Evolutionary conservation across 2,329 filamentous ascomycete species (phyloP).

Genomic region (Scytalidium sp.): DNA sequence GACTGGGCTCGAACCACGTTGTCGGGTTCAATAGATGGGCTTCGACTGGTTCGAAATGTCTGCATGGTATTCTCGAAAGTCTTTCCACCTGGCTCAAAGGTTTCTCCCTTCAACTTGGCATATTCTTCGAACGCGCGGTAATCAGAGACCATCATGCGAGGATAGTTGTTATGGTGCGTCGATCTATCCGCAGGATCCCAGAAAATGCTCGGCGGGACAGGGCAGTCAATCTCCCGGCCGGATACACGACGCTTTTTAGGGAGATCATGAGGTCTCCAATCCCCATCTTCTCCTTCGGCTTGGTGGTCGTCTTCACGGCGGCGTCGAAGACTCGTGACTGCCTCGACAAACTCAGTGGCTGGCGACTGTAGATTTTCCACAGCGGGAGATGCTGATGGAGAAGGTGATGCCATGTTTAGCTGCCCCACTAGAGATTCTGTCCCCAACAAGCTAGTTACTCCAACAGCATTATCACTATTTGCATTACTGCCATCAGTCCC

Average conservation of each 20-base stretch:
- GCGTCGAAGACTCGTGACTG: slow-evolving; percentile 24
- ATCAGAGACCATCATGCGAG: slow-evolving; percentile 61
- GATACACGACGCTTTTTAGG: slow-evolving; percentile 46
- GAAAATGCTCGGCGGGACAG: slow-evolving; percentile 53
- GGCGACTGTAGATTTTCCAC: slow-evolving; percentile 3
- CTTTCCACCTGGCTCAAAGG: slow-evolving; percentile 52
- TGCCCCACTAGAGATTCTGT: slow-evolving; percentile 29
- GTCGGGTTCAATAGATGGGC: slow-evolving; percentile 19
- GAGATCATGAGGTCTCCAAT: slow-evolving; percentile 21
- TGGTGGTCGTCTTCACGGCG: slow-evolving; percentile 22
- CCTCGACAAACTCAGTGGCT: slow-evolving; percentile 7
- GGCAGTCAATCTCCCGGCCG: slow-evolving; percentile 55
- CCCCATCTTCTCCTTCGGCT: slow-evolving; percentile 13
- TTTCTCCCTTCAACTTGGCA: slow-evolving; percentile 46
- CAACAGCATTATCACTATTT: slow-evolving; percentile 7
- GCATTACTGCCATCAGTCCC: slow-evolving; percentile 5
- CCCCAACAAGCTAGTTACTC: slow-evolving; percentile 27
- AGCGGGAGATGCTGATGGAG: slow-evolving; percentile 16
- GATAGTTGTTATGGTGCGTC: slow-evolving; percentile 61
- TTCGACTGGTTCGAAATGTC: slow-evolving; percentile 22
- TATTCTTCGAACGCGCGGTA: slow-evolving; percentile 53
- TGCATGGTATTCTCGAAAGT: slow-evolving; percentile 30
- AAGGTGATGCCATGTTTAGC: slow-evolving; percentile 28
- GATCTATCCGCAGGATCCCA: slow-evolving; percentile 52
- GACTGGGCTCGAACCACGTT: slow-evolving; percentile 17